Percentiles rank a stretch among this genome's conserved stretches.
phyloP scores from a whole-genome alignment of 2,329 filamentous ascomycete species.

The Penicillium italicum region DNA sequence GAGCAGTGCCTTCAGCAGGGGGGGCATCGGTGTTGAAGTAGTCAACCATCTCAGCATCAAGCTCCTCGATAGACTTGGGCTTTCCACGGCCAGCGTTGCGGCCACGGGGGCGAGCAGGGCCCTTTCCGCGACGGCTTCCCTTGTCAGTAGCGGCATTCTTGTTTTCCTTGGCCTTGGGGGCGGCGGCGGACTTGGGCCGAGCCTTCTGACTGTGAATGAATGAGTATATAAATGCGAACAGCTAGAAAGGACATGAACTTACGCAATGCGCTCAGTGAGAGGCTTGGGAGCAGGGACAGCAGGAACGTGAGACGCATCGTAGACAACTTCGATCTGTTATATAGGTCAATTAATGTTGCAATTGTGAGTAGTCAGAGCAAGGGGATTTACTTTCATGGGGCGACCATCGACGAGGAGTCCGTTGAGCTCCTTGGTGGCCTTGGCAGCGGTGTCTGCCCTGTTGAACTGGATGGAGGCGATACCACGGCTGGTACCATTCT shows the following conservation, averaged over 20 bases:
- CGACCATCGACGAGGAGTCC: constrained; percentile 84
- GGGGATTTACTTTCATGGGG: constrained; percentile 72
- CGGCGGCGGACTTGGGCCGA: constrained; percentile 77
- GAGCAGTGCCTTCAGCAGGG: constrained; percentile 43
- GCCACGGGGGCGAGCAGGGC: constrained; percentile 48
- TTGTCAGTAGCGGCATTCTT: constrained; percentile 6
- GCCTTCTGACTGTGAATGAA: constrained; percentile 55
- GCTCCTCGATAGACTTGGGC: constrained; percentile 87
- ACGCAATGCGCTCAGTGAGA: constrained; percentile 80
- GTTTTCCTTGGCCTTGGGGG: constrained; percentile 59
- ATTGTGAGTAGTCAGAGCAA: constrained; percentile 9
- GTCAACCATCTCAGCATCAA: constrained; percentile 96
- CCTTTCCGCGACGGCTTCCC: constrained; percentile 36
- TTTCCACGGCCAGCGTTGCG: constrained; percentile 65
- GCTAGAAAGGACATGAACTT: constrained; percentile 31
- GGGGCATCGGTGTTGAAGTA: constrained; percentile 63
- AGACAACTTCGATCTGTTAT: constrained; percentile 78
- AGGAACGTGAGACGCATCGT: constrained; percentile 70
- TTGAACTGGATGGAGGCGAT: constrained; percentile 85
- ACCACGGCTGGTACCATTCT: constrained; percentile 85
- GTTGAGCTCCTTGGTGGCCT: constrained; percentile 79
- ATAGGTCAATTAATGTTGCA: constrained; percentile 9
- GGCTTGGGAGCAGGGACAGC: constrained; percentile 66
- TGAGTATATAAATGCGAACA: constrained; percentile 20
- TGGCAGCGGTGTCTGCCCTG: constrained; percentile 75